Percentiles rank a stretch among this genome's conserved stretches.
These are phyloP conservation scores for Komagataella populi DNA, from an alignment of 805 yeast genomes.

Conservation along the genomic window DNA sequence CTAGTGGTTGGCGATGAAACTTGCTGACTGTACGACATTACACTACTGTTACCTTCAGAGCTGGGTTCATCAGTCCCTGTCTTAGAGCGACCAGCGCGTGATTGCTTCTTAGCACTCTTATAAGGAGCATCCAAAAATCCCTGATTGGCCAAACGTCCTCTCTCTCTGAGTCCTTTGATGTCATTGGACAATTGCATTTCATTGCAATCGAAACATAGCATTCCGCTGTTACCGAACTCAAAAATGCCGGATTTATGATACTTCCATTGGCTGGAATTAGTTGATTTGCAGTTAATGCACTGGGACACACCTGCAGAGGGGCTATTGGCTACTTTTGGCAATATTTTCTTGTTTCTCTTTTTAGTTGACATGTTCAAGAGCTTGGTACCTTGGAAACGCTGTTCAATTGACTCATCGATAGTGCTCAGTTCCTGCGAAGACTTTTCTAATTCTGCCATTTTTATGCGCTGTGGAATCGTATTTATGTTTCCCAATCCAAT, in stretches of 20 bases:
- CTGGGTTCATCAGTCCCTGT: not conserved
- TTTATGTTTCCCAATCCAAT: conserved; percentile 10
- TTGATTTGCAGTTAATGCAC: conserved; percentile 18
- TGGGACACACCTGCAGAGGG: conserved; percentile 1
- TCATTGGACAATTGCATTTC: conserved; percentile 11
- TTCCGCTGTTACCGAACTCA: conserved; percentile 20
- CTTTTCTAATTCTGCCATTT: conserved; percentile 14
- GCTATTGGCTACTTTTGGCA: conserved; percentile 8
- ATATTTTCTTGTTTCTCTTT: conserved; percentile 15
- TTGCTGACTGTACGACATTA: not conserved
- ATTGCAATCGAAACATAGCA: conserved; percentile 16
- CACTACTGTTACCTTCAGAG: not conserved
- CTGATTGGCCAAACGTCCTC: conserved; percentile 18
- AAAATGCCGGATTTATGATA: conserved; percentile 19
- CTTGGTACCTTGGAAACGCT: conserved; percentile 8
- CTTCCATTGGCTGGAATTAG: conserved; percentile 16
- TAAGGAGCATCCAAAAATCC: conserved; percentile 21
- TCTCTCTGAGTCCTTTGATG: conserved; percentile 11
- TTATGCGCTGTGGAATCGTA: conserved; percentile 17
- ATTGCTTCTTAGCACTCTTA: not conserved
- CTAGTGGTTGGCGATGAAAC: not conserved
- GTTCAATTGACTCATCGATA: conserved; percentile 1
- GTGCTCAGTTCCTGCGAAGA: conserved; percentile 8
- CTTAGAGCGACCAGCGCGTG: not conserved
- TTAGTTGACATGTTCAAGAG: not conserved